Conservation (phyloP, 2,329 filamentous ascomycete genomes). For the Monascus ruber region DNA sequence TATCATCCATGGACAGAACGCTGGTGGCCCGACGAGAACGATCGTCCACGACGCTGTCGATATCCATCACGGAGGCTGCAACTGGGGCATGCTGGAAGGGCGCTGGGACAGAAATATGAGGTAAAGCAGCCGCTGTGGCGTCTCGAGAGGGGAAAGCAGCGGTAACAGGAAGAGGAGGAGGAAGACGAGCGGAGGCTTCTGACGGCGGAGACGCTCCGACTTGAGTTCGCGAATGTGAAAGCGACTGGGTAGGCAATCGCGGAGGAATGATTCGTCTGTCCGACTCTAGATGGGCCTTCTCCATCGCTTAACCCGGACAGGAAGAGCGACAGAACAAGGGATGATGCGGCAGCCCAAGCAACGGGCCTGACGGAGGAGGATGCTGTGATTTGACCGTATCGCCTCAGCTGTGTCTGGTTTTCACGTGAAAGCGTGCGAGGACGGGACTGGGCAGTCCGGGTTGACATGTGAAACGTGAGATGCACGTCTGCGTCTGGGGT, state of each 20-base stretch:
- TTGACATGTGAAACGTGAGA: too few relatives aligned
- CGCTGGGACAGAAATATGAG: conserved; percentile 1
- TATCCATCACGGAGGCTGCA: conserved; percentile 24
- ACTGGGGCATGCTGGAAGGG: conserved; percentile 15
- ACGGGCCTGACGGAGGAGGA: too few relatives aligned
- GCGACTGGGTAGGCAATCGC: neutral
- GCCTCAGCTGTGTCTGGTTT: too few relatives aligned
- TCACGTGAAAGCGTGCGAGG: too few relatives aligned
- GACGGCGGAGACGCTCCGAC: neutral
- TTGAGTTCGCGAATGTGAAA: neutral
- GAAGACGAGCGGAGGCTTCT: neutral
- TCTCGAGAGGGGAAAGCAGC: conserved; percentile 3
- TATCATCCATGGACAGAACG: conserved; percentile 38
- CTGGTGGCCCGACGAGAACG: conserved; percentile 34
- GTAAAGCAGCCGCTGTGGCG: conserved; percentile 5
- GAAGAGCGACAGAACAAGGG: too few relatives aligned
- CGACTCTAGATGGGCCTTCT: too few relatives aligned
- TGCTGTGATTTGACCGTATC: too few relatives aligned
- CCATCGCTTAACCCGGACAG: too few relatives aligned
- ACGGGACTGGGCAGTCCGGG: too few relatives aligned
- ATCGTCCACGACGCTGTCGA: conserved; percentile 27
- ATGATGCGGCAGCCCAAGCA: too few relatives aligned
- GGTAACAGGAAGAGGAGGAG: neutral
- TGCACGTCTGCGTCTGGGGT: too few relatives aligned
- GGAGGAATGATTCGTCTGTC: neutral